Evolutionary conservation across 805 yeast species (phyloP).

Genomic region (Ogataea dorogensis): DNA sequence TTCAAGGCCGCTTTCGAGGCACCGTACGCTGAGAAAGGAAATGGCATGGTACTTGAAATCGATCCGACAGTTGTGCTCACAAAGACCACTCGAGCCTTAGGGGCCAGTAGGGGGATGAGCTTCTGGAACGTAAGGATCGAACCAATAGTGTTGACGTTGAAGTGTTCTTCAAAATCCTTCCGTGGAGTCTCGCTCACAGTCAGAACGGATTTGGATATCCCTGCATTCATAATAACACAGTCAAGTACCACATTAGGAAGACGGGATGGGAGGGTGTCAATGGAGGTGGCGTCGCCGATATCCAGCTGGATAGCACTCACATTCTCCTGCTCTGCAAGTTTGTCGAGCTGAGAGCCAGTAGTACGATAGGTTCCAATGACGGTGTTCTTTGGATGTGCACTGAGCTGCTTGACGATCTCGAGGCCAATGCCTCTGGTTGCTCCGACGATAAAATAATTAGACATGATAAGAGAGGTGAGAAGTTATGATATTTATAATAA

Average conservation of each 20-base stretch:
- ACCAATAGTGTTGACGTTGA: slow-evolving; percentile 32
- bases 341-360: slow-evolving; percentile 4
- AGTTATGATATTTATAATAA: too few relatives aligned
- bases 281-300: slow-evolving; percentile 19
- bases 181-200: slow-evolving; percentile 1
- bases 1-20: slow-evolving; percentile 40
- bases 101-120: slow-evolving; percentile 30
- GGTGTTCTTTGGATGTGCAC: slow-evolving; percentile 18
- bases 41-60: slow-evolving; percentile 24
- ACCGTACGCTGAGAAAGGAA: slow-evolving; percentile 29
- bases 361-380: slow-evolving; percentile 24
- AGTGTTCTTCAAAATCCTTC: slow-evolving; percentile 2
- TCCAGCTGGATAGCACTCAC: slow-evolving; percentile 26
- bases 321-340: slow-evolving; percentile 18
- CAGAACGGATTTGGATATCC: slow-evolving; percentile 7
- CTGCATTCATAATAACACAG: slow-evolving; percentile 38
- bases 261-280: slow-evolving; percentile 17
- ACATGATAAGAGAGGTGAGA: too few relatives aligned
- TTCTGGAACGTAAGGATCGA: slow-evolving; percentile 32
- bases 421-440: slow-evolving; percentile 45
- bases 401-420: slow-evolving; percentile 31
- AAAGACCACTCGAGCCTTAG: slow-evolving; percentile 28
- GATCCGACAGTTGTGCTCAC: slow-evolving; percentile 33
- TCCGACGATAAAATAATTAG: slow-evolving; percentile 39
- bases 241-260: slow-evolving; percentile 28